Base-by-base conservation (phyloP, 371 early-diverging fungal genomes). In the Ordospora pajunii region DNA sequence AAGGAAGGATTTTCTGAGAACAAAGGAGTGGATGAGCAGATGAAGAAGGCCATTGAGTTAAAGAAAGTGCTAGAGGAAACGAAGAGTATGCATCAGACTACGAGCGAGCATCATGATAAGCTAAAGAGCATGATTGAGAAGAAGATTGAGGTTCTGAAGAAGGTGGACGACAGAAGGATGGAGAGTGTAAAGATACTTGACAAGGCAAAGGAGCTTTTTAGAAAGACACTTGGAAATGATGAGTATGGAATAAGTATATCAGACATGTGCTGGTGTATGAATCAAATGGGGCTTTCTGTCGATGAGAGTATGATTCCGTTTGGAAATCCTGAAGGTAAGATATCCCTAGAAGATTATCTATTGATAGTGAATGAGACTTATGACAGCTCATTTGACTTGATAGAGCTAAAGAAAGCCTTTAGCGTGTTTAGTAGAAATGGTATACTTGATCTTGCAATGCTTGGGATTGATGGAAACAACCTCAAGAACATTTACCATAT, bases 301-400 rank as follows among this genome's bases (percentile, higher is more conserved):
- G 58, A 58, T 58, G 58, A 58, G 37, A 40, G 58, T n/a, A 58
- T 58, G 58, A 40, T 58, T 58, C 58, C 58, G 10, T 58, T 58
- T 58, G 58, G 58, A 11, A 58, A 37, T 37, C 58, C 58, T 14
- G 58, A 58, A 7, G 58, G 58, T n/a, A 32, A 40, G 40, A 37
- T 58, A 58, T 58, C 27, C 25, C 17, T 58, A 14, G 58, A 58
- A 25, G 58, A 58, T 37, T 58, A 58, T 58, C 58, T 58, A 37
- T 58, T 58, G 40, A 58, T 58, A 58, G 58, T 58, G 27, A 58
- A 37, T n/a, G 58, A 58, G 37, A 58, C 19, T 19, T 40, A 58
- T 17, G 32, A 14, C 14, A 58, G 37, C 10, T 19, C 40, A 1
- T 58, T 32, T 37, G 32, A 37, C 40, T 25, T 40, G 10, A 2